Evolutionary conservation across 805 yeast species (phyloP), one percentile per base, ranked within the genome.

Genomic region (Scheffersomyces coipomensis): DNA sequence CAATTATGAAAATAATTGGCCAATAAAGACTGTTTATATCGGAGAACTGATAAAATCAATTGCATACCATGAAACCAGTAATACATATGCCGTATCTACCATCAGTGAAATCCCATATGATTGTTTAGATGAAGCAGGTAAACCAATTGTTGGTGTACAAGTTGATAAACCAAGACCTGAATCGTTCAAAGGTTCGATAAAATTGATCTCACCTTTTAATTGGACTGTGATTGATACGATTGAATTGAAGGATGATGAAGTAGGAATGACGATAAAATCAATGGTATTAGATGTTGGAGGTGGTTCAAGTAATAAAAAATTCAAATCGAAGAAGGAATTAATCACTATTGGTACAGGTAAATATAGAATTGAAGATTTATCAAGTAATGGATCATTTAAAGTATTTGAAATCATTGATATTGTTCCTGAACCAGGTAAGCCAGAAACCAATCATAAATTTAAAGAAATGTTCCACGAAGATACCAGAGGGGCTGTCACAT

Each of bases 381-480:
- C 87, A 3, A 77, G 95, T 0, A 78, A 80, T 51, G 99, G 99
- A 0, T 69, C 82, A 1, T 85, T 88, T 61, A 78, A 79, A 41
- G 65, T 90, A 1, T 82, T 67, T 52, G 96, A 89, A 47, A 71
- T 86, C 22, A 81, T 85, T 39, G 89, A 83, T 42, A 84, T 89
- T 57, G 88, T 87, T 46, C 96, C 97, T 0, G 96, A 88, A 53
- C 91, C 91, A 1, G 89, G 84, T 0, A 76, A 74, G 42, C 96
- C 97, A 0, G 95, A 88, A 47, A 82, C 89, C 2, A 83, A 81
- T 49, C 85, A 78, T 56, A 86, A 84, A 59, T 71, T 90, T 51
- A 88, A 87, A 55, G 78, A 81, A 48, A 68, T 86, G 8, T 79
- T 79, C 35, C 73, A 76, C 35, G 97, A 90, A 58, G 79, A 76